Percentiles rank a stretch among this genome's conserved stretches.
Evolutionary conservation across 371 early-diverging fungal genomes (phyloP).

Genomic region (Mucor irregularis): DNA sequence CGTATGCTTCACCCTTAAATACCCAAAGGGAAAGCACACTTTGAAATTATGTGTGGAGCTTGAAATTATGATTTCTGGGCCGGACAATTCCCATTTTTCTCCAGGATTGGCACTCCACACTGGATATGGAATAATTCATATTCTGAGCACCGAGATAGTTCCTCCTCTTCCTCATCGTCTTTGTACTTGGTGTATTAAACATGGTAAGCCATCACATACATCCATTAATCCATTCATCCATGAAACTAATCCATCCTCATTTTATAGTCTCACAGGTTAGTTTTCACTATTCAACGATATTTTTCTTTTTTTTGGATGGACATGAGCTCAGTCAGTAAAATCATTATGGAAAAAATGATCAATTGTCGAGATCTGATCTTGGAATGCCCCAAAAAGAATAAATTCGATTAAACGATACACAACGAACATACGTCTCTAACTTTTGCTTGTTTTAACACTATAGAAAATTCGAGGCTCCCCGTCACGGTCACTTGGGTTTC

Average conservation of each 20-base stretch:
- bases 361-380: too few species aligned
- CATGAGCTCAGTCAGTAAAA: not conserved
- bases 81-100: not conserved
- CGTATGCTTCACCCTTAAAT: too few species aligned
- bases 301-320: not conserved
- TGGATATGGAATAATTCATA: not conserved
- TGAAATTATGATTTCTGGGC: not conserved
- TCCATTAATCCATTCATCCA: slow-evolving; percentile 10
- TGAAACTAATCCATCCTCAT: not conserved
- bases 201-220: slow-evolving; percentile 12
- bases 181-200: slow-evolving; percentile 26
- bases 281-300: not conserved
- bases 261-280: slow-evolving; percentile 27
- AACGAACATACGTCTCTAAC: not conserved
- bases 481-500: slow-evolving; percentile 99
- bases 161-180: slow-evolving; percentile 22
- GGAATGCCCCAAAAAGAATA: too few species aligned
- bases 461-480: slow-evolving; percentile 68
- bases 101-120: too few species aligned
- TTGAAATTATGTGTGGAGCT: too few species aligned
- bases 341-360: not conserved
- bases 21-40: too few species aligned
- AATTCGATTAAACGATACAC: too few species aligned
- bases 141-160: not conserved
- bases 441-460: not conserved